Percentiles rank a stretch among this genome's conserved stretches.
These are phyloP conservation scores for Davidsoniella australis DNA, from an alignment of 2,329 filamentous ascomycete genomes.

Conservation along the genomic window DNA sequence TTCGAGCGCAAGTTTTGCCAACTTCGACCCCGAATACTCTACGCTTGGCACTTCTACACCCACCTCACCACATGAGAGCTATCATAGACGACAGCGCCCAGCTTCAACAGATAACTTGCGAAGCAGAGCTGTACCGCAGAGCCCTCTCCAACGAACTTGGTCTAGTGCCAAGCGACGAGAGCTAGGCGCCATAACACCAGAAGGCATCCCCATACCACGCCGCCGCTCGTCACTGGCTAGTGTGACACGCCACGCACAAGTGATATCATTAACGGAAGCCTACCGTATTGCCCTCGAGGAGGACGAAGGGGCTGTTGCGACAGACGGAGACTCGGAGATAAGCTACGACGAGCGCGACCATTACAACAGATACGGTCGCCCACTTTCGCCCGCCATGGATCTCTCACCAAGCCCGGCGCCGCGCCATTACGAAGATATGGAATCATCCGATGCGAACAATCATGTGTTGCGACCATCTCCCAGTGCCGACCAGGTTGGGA, in stretches of 20 bases:
- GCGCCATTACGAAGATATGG: not conserved
- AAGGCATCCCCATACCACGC: constrained; percentile 12
- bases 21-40: constrained; percentile 5
- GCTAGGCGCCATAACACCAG: constrained; percentile 8
- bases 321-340: constrained; percentile 6
- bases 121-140: constrained; percentile 5
- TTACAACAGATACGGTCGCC: constrained; percentile 1
- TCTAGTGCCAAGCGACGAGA: constrained; percentile 10
- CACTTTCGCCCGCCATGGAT: constrained; percentile 6
- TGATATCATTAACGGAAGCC: constrained; percentile 12
- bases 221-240: constrained; percentile 13
- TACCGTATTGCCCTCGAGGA: constrained; percentile 11
- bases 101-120: constrained; percentile 11
- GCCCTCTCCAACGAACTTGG: constrained; percentile 9
- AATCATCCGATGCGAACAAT: not conserved
- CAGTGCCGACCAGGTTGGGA: constrained; percentile 6
- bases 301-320: constrained; percentile 11
- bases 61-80: constrained; percentile 7
- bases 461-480: not conserved
- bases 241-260: constrained; percentile 12
- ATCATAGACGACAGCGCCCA: constrained; percentile 14
- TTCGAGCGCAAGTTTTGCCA: constrained; percentile 14
- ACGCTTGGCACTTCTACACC: constrained; percentile 13
- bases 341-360: constrained; percentile 11
- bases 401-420: constrained; percentile 2